Conservation (phyloP, 2,329 filamentous ascomycete species). For the Claviceps sp. region DNA sequence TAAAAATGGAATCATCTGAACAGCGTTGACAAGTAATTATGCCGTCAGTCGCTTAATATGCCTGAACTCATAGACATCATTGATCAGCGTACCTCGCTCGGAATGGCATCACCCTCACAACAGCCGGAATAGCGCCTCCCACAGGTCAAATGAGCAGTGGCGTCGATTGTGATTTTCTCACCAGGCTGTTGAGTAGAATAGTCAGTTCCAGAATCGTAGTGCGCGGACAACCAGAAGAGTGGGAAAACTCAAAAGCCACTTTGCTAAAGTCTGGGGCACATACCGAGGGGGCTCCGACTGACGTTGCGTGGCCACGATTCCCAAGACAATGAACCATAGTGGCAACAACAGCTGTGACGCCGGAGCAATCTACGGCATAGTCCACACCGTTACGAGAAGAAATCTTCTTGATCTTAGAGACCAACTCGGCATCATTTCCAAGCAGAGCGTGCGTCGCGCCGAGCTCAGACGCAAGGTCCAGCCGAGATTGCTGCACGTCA, state of each 20-base stretch:
- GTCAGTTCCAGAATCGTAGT: neutral
- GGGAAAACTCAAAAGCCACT: neutral
- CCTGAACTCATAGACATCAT: neutral
- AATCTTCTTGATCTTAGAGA: conserved; percentile 11
- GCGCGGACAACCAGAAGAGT: neutral
- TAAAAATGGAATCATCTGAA: conserved; percentile 1
- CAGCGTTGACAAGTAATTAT: too few relatives aligned
- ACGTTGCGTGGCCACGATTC: conserved; percentile 2
- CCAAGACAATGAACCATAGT: conserved; percentile 33
- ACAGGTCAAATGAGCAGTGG: neutral
- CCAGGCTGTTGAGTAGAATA: neutral
- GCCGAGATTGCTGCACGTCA: neutral
- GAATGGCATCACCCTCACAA: conserved; percentile 1
- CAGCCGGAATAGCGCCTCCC: neutral
- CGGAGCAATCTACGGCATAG: conserved; percentile 19
- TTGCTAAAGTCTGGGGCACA: neutral
- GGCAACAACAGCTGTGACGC: conserved; percentile 24
- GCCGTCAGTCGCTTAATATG: neutral
- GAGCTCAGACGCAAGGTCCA: neutral
- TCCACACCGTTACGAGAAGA: conserved; percentile 12
- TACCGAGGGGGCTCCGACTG: neutral
- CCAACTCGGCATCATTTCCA: neutral
- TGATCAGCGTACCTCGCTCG: neutral
- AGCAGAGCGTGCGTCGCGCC: neutral
- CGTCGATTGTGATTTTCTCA: neutral